Evolutionary conservation across 202 grass and related monocot genomes (phyloP).

Genomic region (Digitaria exilis): DNA sequence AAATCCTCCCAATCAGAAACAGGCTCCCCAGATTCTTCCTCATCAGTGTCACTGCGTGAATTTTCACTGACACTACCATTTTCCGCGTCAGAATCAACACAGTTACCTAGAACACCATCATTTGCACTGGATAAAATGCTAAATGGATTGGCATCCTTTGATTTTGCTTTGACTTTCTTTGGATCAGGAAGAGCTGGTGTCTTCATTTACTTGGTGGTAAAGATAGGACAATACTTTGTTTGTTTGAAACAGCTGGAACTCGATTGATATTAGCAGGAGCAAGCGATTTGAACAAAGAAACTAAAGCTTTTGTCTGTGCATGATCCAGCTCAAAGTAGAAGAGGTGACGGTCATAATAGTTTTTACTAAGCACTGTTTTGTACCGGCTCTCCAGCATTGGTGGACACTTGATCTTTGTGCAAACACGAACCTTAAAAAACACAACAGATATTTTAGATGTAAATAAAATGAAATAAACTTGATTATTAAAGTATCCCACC

Average conservation of each 20-base stretch:
- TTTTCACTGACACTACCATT: slow-evolving; percentile 32
- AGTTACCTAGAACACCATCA: slow-evolving; percentile 24
- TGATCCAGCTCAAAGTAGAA: slow-evolving; percentile 94
- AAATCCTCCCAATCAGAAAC: slow-evolving; percentile 75
- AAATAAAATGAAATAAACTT: slow-evolving; percentile 12
- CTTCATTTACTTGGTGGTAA: slow-evolving; percentile 40
- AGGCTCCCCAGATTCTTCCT: slow-evolving; percentile 36
- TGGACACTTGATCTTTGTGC: slow-evolving; percentile 50
- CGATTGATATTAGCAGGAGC: slow-evolving; percentile 46
- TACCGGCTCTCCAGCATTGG: slow-evolving; percentile 63
- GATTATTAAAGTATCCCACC: slow-evolving; percentile 5
- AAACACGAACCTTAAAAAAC: slow-evolving; percentile 73
- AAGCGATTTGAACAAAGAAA: slow-evolving; percentile 60
- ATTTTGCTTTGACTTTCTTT: slow-evolving; percentile 22
- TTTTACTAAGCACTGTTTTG: slow-evolving; percentile 70
- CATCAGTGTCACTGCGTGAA: slow-evolving; percentile 34
- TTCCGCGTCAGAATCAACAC: slow-evolving; percentile 44
- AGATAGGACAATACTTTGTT: slow-evolving; percentile 27
- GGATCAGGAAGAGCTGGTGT: slow-evolving; percentile 17
- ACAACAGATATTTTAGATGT: slow-evolving; percentile 9
- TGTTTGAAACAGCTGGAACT: slow-evolving; percentile 32
- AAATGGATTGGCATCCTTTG: slow-evolving; percentile 53
- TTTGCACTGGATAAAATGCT: slow-evolving; percentile 40
- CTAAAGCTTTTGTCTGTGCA: slow-evolving; percentile 68
- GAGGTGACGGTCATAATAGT: slow-evolving; percentile 68